Evolutionary conservation across 441 rosid genomes (phyloP).

Genomic region (Gossypium schwendimanii): DNA sequence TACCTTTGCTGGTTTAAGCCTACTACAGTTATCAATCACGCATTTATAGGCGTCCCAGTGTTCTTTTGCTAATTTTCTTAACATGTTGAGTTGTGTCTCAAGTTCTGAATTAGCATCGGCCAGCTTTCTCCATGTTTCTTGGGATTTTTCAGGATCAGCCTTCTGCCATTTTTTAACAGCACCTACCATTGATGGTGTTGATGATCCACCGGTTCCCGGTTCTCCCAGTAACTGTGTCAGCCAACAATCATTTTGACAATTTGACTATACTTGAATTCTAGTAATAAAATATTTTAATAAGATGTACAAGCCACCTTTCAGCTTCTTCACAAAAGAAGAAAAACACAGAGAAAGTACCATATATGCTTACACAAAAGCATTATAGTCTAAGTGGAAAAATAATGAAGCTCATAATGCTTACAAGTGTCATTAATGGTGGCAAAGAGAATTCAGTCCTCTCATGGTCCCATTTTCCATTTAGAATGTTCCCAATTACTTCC

Average conservation of each 20-base stretch:
- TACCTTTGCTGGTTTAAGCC: slow-evolving; percentile 65
- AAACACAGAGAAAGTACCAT: not conserved
- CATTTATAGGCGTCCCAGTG: slow-evolving; percentile 56
- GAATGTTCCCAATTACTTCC: slow-evolving; percentile 51
- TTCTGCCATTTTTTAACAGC: slow-evolving; percentile 94
- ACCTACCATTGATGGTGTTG: slow-evolving; percentile 97
- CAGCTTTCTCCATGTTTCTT: slow-evolving; percentile 69
- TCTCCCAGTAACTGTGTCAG: slow-evolving; percentile 72
- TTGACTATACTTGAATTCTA: slow-evolving; percentile 10
- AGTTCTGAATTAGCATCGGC: slow-evolving; percentile 68
- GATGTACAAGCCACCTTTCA: not conserved
- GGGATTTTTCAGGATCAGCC: slow-evolving; percentile 68
- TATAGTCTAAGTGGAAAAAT: not conserved
- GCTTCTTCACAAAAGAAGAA: not conserved
- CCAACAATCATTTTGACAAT: slow-evolving; percentile 16
- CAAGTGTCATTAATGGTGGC: slow-evolving; percentile 93
- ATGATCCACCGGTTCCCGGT: slow-evolving; percentile 95
- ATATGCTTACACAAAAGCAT: not conserved
- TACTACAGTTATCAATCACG: slow-evolving; percentile 60
- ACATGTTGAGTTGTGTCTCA: slow-evolving; percentile 52
- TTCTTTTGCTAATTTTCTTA: slow-evolving; percentile 73
- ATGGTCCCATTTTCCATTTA: slow-evolving; percentile 86
- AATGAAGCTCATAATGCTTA: slow-evolving; percentile 29
- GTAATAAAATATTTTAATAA: not conserved
- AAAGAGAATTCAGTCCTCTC: slow-evolving; percentile 72